Base-by-base conservation (phyloP, 2,329 filamentous ascomycete genomes). In the Fusarium nodosum region DNA sequence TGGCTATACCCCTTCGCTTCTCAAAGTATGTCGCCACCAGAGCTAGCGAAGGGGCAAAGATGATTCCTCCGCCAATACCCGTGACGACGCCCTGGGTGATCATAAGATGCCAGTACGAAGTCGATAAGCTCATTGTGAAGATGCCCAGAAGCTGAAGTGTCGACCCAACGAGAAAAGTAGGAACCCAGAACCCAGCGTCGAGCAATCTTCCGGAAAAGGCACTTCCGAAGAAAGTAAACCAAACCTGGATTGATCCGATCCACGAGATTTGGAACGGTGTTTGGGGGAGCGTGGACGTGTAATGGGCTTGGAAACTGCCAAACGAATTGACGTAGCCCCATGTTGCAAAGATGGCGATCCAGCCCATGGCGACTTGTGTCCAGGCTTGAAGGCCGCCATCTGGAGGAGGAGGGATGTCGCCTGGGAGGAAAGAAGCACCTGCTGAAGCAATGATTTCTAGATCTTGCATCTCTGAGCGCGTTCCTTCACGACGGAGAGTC, bases 21-120 rank as follows among this genome's bases (percentile, higher is more conserved):
- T 80, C 79, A 74, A 91, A 91, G 68, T 88, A 90, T 36, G 87
- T 85, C 1, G 87, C 83, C 2, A 91, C 79, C 24, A 90, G 80
- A 9, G 86, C 86, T 24, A 89, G 81, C 10, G 84, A 82, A 3
- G 87, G 84, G 3, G 87, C 81, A 76, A 86, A 88, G 38, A 88
- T 78, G 56, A 84, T 83, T 5, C 86, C 88, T 22, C 82, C 82
- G 1, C 86, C 86, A 0, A 85, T 62, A 2, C 84, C 84, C 2
- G 79, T 76, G 8, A 91, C 88, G 2, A 85, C 69, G 8, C 86
- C 85, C 61, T 87, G 84, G 0, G 83, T 81, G 4, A 87, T 74
- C 60, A 87, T 77, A 16, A 86, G 69, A 31, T 86, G 83, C 80
- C 81, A 86, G 69, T 85, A 87, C 8, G 75, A 69, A 18, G 61